Percentiles rank a stretch among this genome's conserved stretches.
phyloP scores from a whole-genome alignment of 1,284 basidiomycete species.

The Lignosus rhinocerotis region DNA sequence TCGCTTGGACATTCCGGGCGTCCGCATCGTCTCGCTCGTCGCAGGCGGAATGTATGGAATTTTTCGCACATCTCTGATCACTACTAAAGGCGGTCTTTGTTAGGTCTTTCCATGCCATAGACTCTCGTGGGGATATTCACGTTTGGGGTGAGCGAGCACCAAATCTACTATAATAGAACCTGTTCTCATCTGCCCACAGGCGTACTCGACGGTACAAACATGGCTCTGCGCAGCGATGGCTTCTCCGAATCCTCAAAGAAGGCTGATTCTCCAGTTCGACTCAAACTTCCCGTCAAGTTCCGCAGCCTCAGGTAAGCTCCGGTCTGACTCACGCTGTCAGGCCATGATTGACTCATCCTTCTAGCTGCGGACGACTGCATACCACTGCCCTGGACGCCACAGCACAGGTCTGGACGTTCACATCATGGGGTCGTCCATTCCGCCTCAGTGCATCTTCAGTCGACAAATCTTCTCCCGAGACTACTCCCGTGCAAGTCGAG shows the following conservation, averaged over 20 bases:
- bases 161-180: no score
- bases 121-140: slow-evolving; percentile 70
- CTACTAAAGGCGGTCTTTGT: slow-evolving; percentile 1
- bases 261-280: slow-evolving; percentile 52
- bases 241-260: slow-evolving; percentile 54
- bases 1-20: slow-evolving; percentile 55
- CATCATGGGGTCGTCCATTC: slow-evolving; percentile 75
- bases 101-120: slow-evolving; percentile 82
- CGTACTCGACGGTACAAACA: slow-evolving; percentile 54
- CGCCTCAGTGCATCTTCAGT: slow-evolving; percentile 53
- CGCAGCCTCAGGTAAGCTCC: slow-evolving; percentile 60
- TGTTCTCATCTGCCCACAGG: slow-evolving; percentile 40
- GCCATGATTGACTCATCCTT: slow-evolving; percentile 9
- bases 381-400: slow-evolving; percentile 62
- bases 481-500: slow-evolving; percentile 66
- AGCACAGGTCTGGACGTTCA: slow-evolving; percentile 68
- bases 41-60: slow-evolving; percentile 76
- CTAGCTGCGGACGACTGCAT: slow-evolving; percentile 75
- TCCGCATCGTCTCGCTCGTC: slow-evolving; percentile 70
- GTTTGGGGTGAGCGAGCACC: slow-evolving; percentile 71
- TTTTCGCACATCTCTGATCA: no score
- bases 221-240: slow-evolving; percentile 49
- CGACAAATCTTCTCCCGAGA: slow-evolving; percentile 43
- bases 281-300: slow-evolving; percentile 57
- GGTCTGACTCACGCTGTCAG: background rate